Base-by-base conservation (phyloP, 768 basidiomycete genomes). In the Lanmaoa rubissima region DNA sequence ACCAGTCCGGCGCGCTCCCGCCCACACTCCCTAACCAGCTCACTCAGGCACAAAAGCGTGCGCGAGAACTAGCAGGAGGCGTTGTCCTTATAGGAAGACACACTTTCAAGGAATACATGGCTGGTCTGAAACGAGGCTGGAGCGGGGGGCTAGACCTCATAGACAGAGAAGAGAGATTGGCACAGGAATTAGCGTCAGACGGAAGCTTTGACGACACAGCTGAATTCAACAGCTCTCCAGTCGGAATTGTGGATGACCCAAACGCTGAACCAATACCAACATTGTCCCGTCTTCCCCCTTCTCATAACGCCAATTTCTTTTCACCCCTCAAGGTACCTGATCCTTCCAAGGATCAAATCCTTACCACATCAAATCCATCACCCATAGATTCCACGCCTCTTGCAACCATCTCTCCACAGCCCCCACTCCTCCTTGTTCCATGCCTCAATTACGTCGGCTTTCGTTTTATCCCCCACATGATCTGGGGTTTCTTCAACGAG, bases 51-150 rank as follows among this genome's bases (percentile, higher is more conserved):
- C 80, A 84, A 63, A 76, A 77, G 45, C 80, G 78, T 4, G 71
- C 78, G 55, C 79, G 82, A 19, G 85, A 87, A 58, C 76, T 92
- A 10, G 83, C 86, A n/a, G 94, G 94, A 13, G 96, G 95, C 2
- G 79, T 86, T 40, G 79, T 97, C 54, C 76, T 99, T 54, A 72
- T 99, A 32, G 97, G 97, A 4, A 83, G 97, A 48, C 85, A 90
- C 36, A 90, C 92, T 1, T 81, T 96, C 73, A 99, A 98, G 75
- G 97, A 99, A 75, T 98, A 91, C 71, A 84, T 98, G 83, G 80
- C 85, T 53, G 97, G 96, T 3, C 68, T 98, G 41, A 83, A 81
- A 67, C 79, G 82, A 52, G 97, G 97, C 2, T 99, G 92, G 90
- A 84, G 87, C 19, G 85, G 86, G 31, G 78, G 83, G 1, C 70